Evolutionary conservation across 192 early-diverging fungal species (phyloP), one percentile per base, ranked within the genome.

Genomic region (Entomortierella parvispora): DNA sequence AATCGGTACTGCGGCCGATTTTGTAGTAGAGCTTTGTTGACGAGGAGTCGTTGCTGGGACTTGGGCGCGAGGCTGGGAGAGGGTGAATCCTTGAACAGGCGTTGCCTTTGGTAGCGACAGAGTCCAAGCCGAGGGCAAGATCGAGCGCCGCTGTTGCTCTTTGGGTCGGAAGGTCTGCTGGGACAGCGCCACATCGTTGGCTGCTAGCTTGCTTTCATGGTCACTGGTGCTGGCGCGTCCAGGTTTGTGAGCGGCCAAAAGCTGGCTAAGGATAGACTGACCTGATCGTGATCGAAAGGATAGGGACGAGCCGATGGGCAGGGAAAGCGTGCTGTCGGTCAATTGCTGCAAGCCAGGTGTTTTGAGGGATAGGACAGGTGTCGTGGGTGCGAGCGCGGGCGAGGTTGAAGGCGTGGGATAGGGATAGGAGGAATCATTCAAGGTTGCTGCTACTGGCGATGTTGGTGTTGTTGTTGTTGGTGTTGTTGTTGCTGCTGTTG

Each of bases 81-180:
- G 9, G 15, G 54, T 37, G 0, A 46, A 45, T n/a, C 31, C 51
- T 20, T 61, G 68, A 14, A 55, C 44, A 8, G 22, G 42, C 3
- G 65, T 54, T 14, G 65, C 22, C 49, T 66, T 76, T 40, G 52
- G 32, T 56, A 68, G 59, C 8, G 50, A 28, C 17, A 68, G 34
- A 1, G 46, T 62, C 74, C 74, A 77, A 23, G 37, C 44, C 5
- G 43, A 5, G 18, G 74, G 74, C 14, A 77, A 40, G 28, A 60
- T 59, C 31, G 74, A 77, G 14, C 74, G 74, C 15, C 74, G 65
- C 25, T 68, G 74, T 6, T 68, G 64, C 34, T 75, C 72, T 45
- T 76, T 67, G 17, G 72, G 72, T 28, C 74, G 65, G 31, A 68
- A 62, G 2, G 74, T 77, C 55, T 77, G 65, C 8, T 34, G 49